These are phyloP conservation scores for Kodamaea lidongshanica DNA, from an alignment of 805 yeast genomes.

Conservation along the genomic window DNA sequence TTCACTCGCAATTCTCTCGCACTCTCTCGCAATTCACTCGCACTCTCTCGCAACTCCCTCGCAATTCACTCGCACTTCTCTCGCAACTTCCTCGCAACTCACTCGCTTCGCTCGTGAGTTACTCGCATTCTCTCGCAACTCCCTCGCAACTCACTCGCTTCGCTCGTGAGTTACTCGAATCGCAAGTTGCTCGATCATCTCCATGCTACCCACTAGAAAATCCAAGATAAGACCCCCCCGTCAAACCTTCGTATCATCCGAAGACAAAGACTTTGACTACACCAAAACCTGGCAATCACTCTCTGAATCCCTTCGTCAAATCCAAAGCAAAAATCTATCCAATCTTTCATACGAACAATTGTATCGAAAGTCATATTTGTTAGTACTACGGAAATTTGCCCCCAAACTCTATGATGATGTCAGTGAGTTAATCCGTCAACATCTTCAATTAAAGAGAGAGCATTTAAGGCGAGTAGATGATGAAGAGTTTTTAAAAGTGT, in stretches of 20 bases:
- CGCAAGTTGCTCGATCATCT: too few relatives aligned
- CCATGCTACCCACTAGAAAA: slow-evolving; percentile 27
- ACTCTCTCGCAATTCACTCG: slow-evolving; percentile 1
- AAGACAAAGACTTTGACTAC: slow-evolving; percentile 38
- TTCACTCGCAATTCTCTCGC: slow-evolving; percentile 2
- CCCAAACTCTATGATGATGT: slow-evolving; percentile 60
- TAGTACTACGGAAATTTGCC: slow-evolving; percentile 69
- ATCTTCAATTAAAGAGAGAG: slow-evolving; percentile 29
- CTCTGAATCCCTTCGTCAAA: slow-evolving; percentile 62
- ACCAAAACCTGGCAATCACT: slow-evolving; percentile 63
- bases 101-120: too few relatives aligned
- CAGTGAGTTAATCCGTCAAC: slow-evolving; percentile 39
- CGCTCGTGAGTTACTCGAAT: too few relatives aligned
- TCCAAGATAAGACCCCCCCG: slow-evolving; percentile 65
- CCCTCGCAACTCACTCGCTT: too few relatives aligned
- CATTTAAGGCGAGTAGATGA: slow-evolving; percentile 16
- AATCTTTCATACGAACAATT: slow-evolving; percentile 75
- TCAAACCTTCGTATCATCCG: slow-evolving; percentile 25
- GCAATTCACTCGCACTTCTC: too few relatives aligned
- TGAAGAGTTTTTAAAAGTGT: slow-evolving; percentile 31
- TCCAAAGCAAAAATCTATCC: slow-evolving; percentile 66
- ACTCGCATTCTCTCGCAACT: too few relatives aligned
- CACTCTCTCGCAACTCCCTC: too few relatives aligned
- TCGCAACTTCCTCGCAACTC: too few relatives aligned
- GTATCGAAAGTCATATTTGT: slow-evolving; percentile 69